These are phyloP conservation scores for Scutellaria galericulata DNA, from an alignment of 257 asterid species.

Conservation along the genomic window DNA sequence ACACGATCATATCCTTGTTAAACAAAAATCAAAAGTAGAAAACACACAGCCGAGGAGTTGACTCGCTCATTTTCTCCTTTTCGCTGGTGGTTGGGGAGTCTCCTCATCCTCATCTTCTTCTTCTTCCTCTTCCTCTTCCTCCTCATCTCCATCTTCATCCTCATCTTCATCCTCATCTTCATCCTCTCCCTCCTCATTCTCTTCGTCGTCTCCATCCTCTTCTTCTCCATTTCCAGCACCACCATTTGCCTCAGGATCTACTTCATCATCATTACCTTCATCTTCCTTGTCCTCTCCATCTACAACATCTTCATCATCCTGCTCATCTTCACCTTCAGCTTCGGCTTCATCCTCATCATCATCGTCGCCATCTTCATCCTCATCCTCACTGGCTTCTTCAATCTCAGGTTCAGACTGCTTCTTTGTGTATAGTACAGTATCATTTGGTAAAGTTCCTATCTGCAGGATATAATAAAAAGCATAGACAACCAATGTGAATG, in stretches of 20 bases:
- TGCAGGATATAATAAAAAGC: constrained; percentile 10
- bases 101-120: constrained; percentile 38
- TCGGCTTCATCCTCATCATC: constrained; percentile 30
- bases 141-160: not conserved
- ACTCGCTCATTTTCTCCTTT: constrained; percentile 41
- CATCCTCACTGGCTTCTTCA: constrained; percentile 43
- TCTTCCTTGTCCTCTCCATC: constrained; percentile 41
- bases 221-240: constrained; percentile 37
- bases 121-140: not conserved
- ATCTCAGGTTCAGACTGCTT: constrained; percentile 41
- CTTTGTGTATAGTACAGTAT: constrained; percentile 28
- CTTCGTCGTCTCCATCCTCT: constrained; percentile 35
- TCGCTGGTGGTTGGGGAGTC: constrained; percentile 41
- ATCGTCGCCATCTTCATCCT: constrained; percentile 30
- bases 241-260: constrained; percentile 31
- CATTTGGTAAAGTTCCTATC: constrained; percentile 26
- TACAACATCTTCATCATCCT: constrained; percentile 30
- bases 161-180: constrained; percentile 22
- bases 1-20: constrained; percentile 8
- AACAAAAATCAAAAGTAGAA: constrained; percentile 20
- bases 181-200: constrained; percentile 30
- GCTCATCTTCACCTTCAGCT: constrained; percentile 32
- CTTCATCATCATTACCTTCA: constrained; percentile 33
- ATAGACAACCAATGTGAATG: not conserved
- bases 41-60: constrained; percentile 6